phyloP scores from a whole-genome alignment of 2,329 filamentous ascomycete genomes.

The Diaporthe citriasiana region DNA sequence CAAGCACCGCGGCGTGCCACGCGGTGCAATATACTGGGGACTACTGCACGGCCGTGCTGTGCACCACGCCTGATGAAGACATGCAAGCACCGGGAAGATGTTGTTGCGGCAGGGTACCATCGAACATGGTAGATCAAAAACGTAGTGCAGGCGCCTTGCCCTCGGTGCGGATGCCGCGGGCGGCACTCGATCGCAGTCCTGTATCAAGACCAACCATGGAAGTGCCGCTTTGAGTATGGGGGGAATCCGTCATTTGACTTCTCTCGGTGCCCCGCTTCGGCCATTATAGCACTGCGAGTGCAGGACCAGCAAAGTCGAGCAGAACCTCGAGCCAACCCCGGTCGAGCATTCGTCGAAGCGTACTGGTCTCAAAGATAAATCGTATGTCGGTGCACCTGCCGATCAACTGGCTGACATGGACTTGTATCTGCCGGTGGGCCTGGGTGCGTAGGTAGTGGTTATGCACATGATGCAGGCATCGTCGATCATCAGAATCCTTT shows the following conservation, averaged over 20 bases:
- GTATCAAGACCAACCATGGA: slow-evolving; percentile 26
- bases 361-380: not conserved
- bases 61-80: not conserved
- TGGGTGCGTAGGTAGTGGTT: slow-evolving; percentile 27
- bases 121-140: not conserved
- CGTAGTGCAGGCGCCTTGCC: slow-evolving; percentile 23
- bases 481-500: slow-evolving; percentile 41
- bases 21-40: not conserved
- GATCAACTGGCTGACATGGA: slow-evolving; percentile 28
- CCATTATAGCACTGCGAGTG: slow-evolving; percentile 3
- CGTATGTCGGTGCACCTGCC: slow-evolving; percentile 34
- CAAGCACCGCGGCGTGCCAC: not conserved
- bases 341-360: not conserved
- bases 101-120: slow-evolving; percentile 22
- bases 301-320: slow-evolving; percentile 2
- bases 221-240: slow-evolving; percentile 31
- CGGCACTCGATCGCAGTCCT: slow-evolving; percentile 11
- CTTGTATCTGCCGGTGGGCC: slow-evolving; percentile 29
- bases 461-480: slow-evolving; percentile 40
- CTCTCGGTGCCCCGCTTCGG: slow-evolving; percentile 25
- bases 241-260: slow-evolving; percentile 15
- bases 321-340: slow-evolving; percentile 19
- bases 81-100: slow-evolving; percentile 21
- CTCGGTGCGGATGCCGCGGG: slow-evolving; percentile 26
- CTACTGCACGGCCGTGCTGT: not conserved